A percentile compares a stretch with the other conserved stretches of the same genome.
Evolutionary conservation across 495 filamentous ascomycete genomes (phyloP).

Genomic region (Podospora anserina): DNA sequence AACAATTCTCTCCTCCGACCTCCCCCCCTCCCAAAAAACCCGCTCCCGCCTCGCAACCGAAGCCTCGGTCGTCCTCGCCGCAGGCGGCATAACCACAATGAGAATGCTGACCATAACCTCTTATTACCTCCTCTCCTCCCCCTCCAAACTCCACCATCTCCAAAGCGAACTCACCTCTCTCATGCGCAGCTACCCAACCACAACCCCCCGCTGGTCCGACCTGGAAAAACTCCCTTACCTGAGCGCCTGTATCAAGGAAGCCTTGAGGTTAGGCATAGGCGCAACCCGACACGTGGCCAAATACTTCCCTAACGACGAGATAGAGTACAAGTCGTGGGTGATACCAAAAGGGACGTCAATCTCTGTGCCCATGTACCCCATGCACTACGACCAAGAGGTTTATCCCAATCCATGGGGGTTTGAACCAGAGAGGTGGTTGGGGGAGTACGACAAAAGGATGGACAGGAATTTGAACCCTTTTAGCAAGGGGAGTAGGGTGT

Average conservation of each 20-base stretch:
- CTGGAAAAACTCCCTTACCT: conserved; percentile 4
- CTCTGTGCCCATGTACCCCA: conserved; percentile 4
- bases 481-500: not conserved
- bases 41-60: not conserved
- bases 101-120: not conserved
- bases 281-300: conserved; percentile 2
- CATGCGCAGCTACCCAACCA: not conserved
- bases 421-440: not conserved
- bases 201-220: not conserved
- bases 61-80: conserved; percentile 1
- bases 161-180: not conserved
- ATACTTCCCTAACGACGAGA: conserved; percentile 1
- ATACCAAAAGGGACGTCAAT: conserved; percentile 8
- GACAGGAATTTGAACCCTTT: conserved; percentile 4
- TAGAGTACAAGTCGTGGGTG: conserved; percentile 3
- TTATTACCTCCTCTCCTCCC: conserved; percentile 4
- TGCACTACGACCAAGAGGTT: conserved; percentile 7
- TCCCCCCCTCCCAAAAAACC: conserved; percentile 4
- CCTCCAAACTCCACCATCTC: not conserved
- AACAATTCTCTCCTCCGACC: not conserved
- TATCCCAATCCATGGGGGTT: not conserved
- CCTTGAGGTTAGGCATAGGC: conserved; percentile 3
- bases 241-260: not conserved
- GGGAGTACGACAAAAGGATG: not conserved
- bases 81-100: conserved; percentile 5